Evolutionary conservation across 23 red algal genomes (phyloP).

Genomic region (Agarophyton chilense): DNA sequence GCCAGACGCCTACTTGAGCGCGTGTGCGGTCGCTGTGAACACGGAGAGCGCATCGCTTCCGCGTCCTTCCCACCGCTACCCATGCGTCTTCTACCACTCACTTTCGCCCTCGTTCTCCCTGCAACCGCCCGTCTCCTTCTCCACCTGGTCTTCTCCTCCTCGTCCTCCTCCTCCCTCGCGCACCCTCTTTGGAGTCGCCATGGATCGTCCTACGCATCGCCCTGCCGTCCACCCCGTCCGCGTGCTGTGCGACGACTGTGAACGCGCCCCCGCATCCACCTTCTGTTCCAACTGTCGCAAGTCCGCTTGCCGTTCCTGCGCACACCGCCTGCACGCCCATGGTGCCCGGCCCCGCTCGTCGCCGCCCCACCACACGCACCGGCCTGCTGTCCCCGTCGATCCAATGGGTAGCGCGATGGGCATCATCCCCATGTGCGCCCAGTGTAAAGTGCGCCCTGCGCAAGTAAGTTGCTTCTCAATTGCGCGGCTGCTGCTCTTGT

Average conservation of each 20-base stretch:
- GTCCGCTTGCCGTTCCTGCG: slow-evolving; percentile 20
- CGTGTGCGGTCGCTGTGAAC: no score
- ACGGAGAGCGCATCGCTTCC: no score
- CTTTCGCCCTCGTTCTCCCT: no score
- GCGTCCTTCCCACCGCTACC: not conserved
- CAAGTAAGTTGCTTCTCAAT: not conserved
- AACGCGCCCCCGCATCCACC: slow-evolving; percentile 18
- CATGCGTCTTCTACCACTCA: no score
- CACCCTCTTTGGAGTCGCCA: not conserved
- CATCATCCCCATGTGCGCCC: slow-evolving; percentile 24
- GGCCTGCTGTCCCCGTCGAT: no score
- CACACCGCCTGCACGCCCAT: slow-evolving; percentile 28
- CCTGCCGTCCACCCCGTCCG: slow-evolving; percentile 20
- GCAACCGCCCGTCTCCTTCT: no score
- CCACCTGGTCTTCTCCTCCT: no score
- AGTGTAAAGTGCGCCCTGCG: slow-evolving; percentile 15
- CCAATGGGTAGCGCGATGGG: no score
- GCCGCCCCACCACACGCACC: no score
- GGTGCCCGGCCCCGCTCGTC: no score
- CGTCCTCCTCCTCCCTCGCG: not conserved
- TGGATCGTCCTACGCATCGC: slow-evolving; percentile 18
- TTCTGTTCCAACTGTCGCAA: slow-evolving; percentile 27
- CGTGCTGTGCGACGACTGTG: slow-evolving; percentile 53
- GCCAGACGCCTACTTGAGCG: no score
- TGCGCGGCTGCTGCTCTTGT: not conserved